These are phyloP conservation scores for Penicillium aurantiogriseum DNA, from an alignment of 2,329 filamentous ascomycete genomes.

Conservation along the genomic window DNA sequence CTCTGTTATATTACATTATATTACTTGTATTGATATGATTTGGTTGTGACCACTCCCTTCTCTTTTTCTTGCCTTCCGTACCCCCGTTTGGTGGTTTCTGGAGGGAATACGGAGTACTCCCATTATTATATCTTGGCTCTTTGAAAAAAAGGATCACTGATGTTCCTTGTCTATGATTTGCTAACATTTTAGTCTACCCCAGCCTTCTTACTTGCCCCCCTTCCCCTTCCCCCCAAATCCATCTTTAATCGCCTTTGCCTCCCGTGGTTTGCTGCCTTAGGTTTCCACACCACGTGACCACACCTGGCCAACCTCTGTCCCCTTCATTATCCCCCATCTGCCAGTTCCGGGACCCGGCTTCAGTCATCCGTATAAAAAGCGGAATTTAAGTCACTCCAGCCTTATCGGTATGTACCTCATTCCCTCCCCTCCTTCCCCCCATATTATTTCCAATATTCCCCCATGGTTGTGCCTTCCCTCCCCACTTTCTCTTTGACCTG, in stretches of 20 bases:
- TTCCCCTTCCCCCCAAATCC: not conserved
- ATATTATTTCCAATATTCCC: slow-evolving; percentile 4
- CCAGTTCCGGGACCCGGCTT: slow-evolving; percentile 39
- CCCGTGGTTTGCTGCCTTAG: slow-evolving; percentile 19
- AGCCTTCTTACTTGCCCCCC: slow-evolving; percentile 4
- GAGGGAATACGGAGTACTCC: not conserved
- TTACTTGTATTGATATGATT: slow-evolving; percentile 4
- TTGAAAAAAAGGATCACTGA: not conserved
- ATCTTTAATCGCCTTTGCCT: not conserved
- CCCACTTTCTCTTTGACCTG: slow-evolving; percentile 12
- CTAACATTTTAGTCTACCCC: slow-evolving; percentile 8
- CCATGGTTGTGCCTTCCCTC: not conserved
- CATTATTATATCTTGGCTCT: slow-evolving; percentile 11
- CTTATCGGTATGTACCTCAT: slow-evolving; percentile 43
- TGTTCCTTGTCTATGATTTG: not conserved
- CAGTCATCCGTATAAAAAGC: slow-evolving; percentile 40
- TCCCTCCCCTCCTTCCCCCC: slow-evolving; percentile 11
- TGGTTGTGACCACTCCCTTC: slow-evolving; percentile 20
- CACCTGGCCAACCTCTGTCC: slow-evolving; percentile 30
- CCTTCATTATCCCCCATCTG: slow-evolving; percentile 23
- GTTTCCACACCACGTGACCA: slow-evolving; percentile 23
- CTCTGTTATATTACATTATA: not conserved
- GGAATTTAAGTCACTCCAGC: slow-evolving; percentile 41
- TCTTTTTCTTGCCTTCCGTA: not conserved
- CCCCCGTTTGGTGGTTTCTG: slow-evolving; percentile 2